Percentiles rank a stretch among this genome's conserved stretches.
phyloP scores from a whole-genome alignment of 1,139 yeast genomes.

The Zygosaccharomyces sapae region DNA sequence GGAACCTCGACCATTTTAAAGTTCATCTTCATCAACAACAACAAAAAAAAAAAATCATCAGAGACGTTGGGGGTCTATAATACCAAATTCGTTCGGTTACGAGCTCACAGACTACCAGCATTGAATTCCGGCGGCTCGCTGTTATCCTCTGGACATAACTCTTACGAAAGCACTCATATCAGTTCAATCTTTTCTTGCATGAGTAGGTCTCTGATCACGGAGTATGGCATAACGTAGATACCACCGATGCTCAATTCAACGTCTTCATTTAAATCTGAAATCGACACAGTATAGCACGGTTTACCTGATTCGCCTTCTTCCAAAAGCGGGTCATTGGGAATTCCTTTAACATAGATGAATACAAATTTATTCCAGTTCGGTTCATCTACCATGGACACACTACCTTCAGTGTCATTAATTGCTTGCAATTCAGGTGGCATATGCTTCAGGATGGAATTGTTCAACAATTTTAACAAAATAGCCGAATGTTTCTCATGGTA shows the following conservation, averaged over 20 bases:
- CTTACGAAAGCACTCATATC: constrained; percentile 17
- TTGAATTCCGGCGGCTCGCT: not conserved
- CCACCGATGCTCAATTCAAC: constrained; percentile 63
- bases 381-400: constrained; percentile 69
- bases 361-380: constrained; percentile 79
- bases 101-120: not conserved
- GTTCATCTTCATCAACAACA: not conserved
- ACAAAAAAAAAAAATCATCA: not conserved
- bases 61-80: not conserved
- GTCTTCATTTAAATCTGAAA: constrained; percentile 45
- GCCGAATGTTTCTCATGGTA: constrained; percentile 66
- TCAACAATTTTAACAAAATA: constrained; percentile 61
- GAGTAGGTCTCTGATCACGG: constrained; percentile 35
- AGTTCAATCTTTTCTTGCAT: constrained; percentile 29
- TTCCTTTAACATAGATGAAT: constrained; percentile 53
- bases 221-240: constrained; percentile 71
- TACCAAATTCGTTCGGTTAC: not conserved
- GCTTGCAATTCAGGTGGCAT: constrained; percentile 67
- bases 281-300: constrained; percentile 30
- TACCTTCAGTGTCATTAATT: constrained; percentile 74
- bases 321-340: constrained; percentile 36
- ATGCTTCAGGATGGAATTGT: constrained; percentile 59
- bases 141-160: too few relatives aligned
- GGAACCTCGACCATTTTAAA: not conserved
- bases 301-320: constrained; percentile 29